Conservation (phyloP, 352 stramenopile species). For the Globisporangium uncinulatum region DNA sequence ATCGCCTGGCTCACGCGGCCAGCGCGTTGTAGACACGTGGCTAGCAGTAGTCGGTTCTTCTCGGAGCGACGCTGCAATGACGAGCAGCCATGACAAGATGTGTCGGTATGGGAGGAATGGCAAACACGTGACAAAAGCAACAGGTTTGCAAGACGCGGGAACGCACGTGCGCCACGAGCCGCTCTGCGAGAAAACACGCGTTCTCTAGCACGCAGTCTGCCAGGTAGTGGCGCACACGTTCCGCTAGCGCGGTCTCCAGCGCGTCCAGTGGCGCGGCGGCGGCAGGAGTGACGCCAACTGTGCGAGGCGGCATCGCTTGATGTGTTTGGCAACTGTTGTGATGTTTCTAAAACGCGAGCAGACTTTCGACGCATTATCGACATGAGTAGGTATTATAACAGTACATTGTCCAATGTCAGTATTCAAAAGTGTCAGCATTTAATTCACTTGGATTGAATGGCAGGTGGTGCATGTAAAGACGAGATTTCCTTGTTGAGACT, state of each 20-base stretch:
- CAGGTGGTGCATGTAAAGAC: no score
- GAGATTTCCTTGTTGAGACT: no score
- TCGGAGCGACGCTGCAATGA: slow-evolving; percentile 39
- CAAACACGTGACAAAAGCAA: background rate
- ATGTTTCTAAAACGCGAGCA: no score
- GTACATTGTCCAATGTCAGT: no score
- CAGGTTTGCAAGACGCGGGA: slow-evolving; percentile 1
- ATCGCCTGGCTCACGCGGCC: slow-evolving; percentile 45
- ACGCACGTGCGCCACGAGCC: slow-evolving; percentile 71
- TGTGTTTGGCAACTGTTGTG: background rate
- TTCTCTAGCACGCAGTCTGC: slow-evolving; percentile 53
- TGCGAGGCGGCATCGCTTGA: no score
- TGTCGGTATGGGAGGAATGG: no score
- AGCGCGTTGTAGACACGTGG: slow-evolving; percentile 62
- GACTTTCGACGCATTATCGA: no score
- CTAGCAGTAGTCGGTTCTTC: slow-evolving; percentile 47
- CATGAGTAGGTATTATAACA: no score
- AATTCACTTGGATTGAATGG: no score
- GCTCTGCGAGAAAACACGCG: slow-evolving; percentile 76
- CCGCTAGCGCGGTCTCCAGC: slow-evolving; percentile 42
- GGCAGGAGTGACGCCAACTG: background rate
- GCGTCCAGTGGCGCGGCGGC: slow-evolving; percentile 7
- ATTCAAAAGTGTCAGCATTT: no score
- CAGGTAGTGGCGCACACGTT: slow-evolving; percentile 49
- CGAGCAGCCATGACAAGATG: background rate